phyloP scores from a whole-genome alignment of 2,329 filamentous ascomycete species.

The Stachybotrys chlorohalonatus region DNA sequence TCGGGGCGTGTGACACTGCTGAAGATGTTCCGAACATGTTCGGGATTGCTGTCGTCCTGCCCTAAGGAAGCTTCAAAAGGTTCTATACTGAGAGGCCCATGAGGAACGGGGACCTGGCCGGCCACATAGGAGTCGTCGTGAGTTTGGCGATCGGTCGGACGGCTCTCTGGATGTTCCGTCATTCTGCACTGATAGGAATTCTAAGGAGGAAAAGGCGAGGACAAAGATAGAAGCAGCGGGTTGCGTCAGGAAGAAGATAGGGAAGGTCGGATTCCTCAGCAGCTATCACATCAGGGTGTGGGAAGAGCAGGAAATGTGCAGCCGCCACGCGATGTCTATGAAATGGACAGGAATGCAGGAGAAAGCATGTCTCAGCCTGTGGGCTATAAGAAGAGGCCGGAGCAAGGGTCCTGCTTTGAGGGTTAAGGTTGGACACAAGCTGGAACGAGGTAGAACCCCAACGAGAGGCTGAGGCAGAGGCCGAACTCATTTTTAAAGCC shows the following conservation, averaged over 20 bases:
- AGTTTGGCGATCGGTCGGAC: neutral
- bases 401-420: neutral
- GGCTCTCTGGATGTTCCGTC: neutral
- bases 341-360: neutral
- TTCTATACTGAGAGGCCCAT: conserved; percentile 21
- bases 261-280: too few species aligned
- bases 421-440: neutral
- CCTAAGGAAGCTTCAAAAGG: conserved; percentile 41
- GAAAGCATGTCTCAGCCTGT: neutral
- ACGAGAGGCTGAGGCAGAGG: too few species aligned
- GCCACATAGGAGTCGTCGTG: conserved; percentile 24
- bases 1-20: conserved; percentile 75
- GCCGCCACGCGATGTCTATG: neutral
- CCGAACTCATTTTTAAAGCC: too few species aligned
- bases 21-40: conserved; percentile 52
- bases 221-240: too few species aligned
- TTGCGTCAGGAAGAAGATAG: too few species aligned
- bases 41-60: conserved; percentile 29
- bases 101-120: conserved; percentile 47
- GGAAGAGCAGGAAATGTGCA: too few species aligned
- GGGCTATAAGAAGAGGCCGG: neutral
- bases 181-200: neutral
- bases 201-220: too few species aligned
- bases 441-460: neutral
- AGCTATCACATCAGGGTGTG: too few species aligned